Conservation (phyloP, 345 rosid species). For the Arabidopsis thaliana region DNA sequence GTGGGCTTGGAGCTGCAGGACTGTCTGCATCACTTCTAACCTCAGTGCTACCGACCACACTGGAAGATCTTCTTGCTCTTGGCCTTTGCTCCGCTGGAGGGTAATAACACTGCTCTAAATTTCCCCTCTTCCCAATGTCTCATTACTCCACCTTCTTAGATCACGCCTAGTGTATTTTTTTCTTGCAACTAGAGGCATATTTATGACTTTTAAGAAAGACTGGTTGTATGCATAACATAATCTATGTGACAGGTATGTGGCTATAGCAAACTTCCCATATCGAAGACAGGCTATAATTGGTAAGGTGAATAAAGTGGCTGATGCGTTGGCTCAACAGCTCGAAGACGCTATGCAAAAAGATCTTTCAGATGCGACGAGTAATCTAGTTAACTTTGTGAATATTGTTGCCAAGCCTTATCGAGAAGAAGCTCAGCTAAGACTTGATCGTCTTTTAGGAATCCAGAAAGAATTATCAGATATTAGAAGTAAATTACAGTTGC, state of each 20-base stretch:
- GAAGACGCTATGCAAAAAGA: conserved; percentile 94
- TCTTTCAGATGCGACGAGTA: conserved; percentile 55
- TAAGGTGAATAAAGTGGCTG: conserved; percentile 69
- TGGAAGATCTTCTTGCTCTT: conserved; percentile 94
- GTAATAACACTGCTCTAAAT: conserved; percentile 46
- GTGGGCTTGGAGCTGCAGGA: conserved; percentile 94
- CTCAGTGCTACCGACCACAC: conserved; percentile 78
- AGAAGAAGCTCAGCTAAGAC: conserved; percentile 74
- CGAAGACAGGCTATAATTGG: conserved; percentile 65
- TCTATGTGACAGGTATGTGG: conserved; percentile 61
- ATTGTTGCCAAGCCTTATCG: conserved; percentile 71
- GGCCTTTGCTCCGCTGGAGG: conserved; percentile 98
- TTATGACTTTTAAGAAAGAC: conserved; percentile 13
- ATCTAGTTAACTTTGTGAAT: conserved; percentile 63
- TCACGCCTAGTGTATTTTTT: not conserved
- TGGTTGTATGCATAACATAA: conserved; percentile 19
- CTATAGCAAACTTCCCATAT: conserved; percentile 75
- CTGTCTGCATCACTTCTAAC: conserved; percentile 90
- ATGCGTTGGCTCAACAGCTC: conserved; percentile 68
- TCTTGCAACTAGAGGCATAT: conserved; percentile 10
- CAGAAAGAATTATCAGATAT: conserved; percentile 62
- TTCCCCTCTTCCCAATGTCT: conserved; percentile 6
- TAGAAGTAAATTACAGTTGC: conserved; percentile 51
- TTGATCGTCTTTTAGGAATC: conserved; percentile 55
- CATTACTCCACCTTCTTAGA: conserved; percentile 11